phyloP scores from a whole-genome alignment of 805 yeast species.

The Saturnispora serradocipensis region DNA sequence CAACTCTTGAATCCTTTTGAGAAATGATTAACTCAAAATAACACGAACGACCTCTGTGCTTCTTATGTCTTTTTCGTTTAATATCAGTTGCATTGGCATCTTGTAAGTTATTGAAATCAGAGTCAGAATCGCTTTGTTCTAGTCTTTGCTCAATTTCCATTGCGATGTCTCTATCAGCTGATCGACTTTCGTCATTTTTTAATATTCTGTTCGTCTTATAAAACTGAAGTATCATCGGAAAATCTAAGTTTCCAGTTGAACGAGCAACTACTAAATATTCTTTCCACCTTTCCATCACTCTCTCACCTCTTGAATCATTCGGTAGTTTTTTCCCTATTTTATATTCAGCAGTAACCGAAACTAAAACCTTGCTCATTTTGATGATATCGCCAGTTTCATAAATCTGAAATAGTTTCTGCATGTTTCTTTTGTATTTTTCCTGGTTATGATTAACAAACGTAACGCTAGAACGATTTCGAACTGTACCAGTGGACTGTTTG shows the following conservation, averaged over 20 bases:
- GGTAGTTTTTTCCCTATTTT: constrained; percentile 4
- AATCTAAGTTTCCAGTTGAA: constrained; percentile 40
- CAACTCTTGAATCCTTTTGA: constrained; percentile 28
- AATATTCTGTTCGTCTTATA: constrained; percentile 38
- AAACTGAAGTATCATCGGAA: constrained; percentile 57
- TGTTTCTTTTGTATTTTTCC: constrained; percentile 15
- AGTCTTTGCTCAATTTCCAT: not conserved
- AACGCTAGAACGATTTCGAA: not conserved
- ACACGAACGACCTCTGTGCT: constrained; percentile 10
- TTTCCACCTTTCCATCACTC: constrained; percentile 65
- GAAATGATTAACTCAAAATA: constrained; percentile 14
- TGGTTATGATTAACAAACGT: not conserved
- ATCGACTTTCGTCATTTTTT: constrained; percentile 11
- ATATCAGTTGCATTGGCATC: constrained; percentile 1
- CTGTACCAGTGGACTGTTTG: not conserved
- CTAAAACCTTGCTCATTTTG: constrained; percentile 59
- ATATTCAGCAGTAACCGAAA: constrained; percentile 37
- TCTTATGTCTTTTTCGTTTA: constrained; percentile 9
- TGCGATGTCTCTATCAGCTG: not conserved
- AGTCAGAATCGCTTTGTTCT: not conserved
- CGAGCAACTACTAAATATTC: constrained; percentile 70
- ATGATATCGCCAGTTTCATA: constrained; percentile 53
- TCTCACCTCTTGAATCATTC: constrained; percentile 31
- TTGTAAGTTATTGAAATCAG: not conserved
- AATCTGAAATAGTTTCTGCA: constrained; percentile 24